Evolutionary conservation across 1,284 basidiomycete genomes (phyloP).

Genomic region (Ceraceosorus guamensis): DNA sequence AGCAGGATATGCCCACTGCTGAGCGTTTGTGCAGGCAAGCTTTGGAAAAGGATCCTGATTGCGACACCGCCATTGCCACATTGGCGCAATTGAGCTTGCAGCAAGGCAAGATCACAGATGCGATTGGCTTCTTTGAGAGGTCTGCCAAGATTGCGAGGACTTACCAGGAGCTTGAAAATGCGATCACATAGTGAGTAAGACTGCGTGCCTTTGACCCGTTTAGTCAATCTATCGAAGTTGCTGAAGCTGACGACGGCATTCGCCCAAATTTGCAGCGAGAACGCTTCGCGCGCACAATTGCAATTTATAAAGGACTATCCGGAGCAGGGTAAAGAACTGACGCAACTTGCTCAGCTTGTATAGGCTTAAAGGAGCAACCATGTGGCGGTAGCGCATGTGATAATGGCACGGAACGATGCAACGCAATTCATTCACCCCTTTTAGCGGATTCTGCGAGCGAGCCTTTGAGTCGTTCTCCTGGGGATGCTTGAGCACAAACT

Average conservation of each 20-base stretch:
- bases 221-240: not conserved
- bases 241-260: not conserved
- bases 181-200: conserved; percentile 64
- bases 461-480: too few relatives aligned
- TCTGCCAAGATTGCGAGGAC: conserved; percentile 80
- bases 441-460: too few relatives aligned
- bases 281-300: conserved; percentile 37
- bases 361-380: too few relatives aligned
- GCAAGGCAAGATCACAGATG: conserved; percentile 79
- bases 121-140: conserved; percentile 77
- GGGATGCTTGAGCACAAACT: too few relatives aligned
- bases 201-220: not conserved
- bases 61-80: conserved; percentile 92
- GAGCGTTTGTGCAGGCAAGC: conserved; percentile 83
- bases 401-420: too few relatives aligned
- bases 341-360: conserved; percentile 28
- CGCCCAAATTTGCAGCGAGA: not conserved
- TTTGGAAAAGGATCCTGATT: conserved; percentile 72
- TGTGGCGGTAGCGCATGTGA: too few relatives aligned
- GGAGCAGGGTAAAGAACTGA: conserved; percentile 38
- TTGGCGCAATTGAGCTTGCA: conserved; percentile 88
- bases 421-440: too few relatives aligned
- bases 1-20: conserved; percentile 75
- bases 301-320: conserved; percentile 44
- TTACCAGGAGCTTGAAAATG: conserved; percentile 80